phyloP scores from a whole-genome alignment of 768 basidiomycete species.

The Pleurotus platypus region DNA sequence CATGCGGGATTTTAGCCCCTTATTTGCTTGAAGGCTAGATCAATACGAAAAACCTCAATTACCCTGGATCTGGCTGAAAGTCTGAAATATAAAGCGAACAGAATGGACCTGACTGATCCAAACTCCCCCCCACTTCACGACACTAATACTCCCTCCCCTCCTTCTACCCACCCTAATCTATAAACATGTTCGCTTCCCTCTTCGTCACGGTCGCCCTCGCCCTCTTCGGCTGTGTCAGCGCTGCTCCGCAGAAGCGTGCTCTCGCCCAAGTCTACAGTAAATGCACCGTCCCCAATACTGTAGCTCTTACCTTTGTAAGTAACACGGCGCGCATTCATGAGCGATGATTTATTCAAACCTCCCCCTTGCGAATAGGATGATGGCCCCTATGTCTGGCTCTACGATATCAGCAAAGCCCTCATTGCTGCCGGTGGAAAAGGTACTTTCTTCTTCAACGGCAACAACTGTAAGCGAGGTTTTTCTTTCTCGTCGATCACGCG shows the following conservation, averaged over 20 bases:
- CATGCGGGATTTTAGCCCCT: background rate
- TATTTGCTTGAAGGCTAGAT: conserved; percentile 3
- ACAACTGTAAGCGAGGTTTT: conserved; percentile 11
- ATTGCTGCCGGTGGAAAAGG: conserved; percentile 19
- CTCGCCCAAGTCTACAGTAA: conserved; percentile 28
- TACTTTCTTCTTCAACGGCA: conserved; percentile 25
- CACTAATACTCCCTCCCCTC: background rate
- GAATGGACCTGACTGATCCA: background rate
- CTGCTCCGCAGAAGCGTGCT: conserved; percentile 7
- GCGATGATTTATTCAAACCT: background rate
- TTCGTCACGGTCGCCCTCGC: conserved; percentile 1
- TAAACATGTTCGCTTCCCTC: background rate
- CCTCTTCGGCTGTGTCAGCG: background rate
- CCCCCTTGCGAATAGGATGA: conserved; percentile 29
- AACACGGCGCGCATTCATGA: background rate
- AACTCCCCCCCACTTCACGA: background rate
- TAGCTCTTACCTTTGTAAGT: conserved; percentile 37
- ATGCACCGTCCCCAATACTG: conserved; percentile 34
- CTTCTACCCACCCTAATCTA: background rate
- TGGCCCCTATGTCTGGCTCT: conserved; percentile 36
- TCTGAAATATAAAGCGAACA: background rate
- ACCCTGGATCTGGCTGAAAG: too few relatives aligned
- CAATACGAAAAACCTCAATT: background rate
- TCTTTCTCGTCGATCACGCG: background rate
- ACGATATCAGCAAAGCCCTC: conserved; percentile 24